Base-by-base conservation (phyloP, 139 green algal genomes). In the Chlorella sp. region DNA sequence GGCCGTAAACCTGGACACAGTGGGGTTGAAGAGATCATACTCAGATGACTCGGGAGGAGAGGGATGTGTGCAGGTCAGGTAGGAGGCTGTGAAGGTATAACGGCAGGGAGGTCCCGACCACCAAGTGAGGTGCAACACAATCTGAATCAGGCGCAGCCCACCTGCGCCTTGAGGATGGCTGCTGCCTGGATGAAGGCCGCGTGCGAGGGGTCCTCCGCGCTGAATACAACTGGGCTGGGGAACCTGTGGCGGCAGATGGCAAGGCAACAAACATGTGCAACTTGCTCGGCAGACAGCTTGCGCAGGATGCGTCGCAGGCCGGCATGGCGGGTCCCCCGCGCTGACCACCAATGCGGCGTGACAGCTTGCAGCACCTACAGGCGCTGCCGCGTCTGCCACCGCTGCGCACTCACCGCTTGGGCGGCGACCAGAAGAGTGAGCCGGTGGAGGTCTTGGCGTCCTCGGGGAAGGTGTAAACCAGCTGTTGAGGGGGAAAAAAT, bases 381-480 rank as follows among this genome's bases (percentile, higher is more conserved):
- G n/a, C n/a, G n/a, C n/a, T n/a, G n/a, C n/a, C n/a, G n/a, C n/a
- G n/a, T n/a, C n/a, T n/a, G n/a, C n/a, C n/a, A n/a, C n/a, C n/a
- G n/a, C 44, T 28, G 30, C 46, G 24, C 32, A 58, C 80, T 43
- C 81, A 85, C 81, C 97, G 94, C 93, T 99, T 99, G 74, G 97
- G 97, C 20, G 97, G 91, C 14, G 92, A 97, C 97, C 97, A 99
- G 92, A 99, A 99, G 11, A 93, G 94, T 11, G 93, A 70, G 20
- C 97, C 97, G 0, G 92, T 98, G 68, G 91, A 96, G 30, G 97
- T 99, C 64, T 89, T 88, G 43, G 95, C 94, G 74, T 99, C 96
- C 90, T 99, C 94, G 17, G 97, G 96, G 87, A 99, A 99, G 56
- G 96, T 99, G 91, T 92, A 97, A 32, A 92, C 92, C 67, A 99